Conservation (phyloP, 768 basidiomycete species). For the Leccinum subgranulosum region DNA sequence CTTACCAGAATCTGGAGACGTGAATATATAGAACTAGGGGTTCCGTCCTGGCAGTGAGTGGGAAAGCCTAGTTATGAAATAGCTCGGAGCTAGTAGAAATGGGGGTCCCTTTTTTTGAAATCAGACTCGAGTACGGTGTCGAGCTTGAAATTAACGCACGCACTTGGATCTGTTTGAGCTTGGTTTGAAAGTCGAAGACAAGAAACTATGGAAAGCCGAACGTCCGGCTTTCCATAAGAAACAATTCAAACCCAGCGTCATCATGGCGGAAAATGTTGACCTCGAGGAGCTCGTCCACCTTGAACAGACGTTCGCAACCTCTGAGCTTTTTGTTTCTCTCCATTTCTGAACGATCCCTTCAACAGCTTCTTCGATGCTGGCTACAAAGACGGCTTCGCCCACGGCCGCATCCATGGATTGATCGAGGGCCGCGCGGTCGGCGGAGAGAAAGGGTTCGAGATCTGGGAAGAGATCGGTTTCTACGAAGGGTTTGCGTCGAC, state of each 20-base stretch:
- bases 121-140: too few relatives aligned
- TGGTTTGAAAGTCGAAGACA: too few relatives aligned
- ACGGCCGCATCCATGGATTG: conserved; percentile 69
- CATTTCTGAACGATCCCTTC: neutral
- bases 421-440: conserved; percentile 92
- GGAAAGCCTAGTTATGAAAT: too few relatives aligned
- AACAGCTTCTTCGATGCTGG: conserved; percentile 68
- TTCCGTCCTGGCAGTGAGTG: neutral
- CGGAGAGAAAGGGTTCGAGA: conserved; percentile 86
- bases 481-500: conserved; percentile 82
- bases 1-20: neutral
- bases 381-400: conserved; percentile 61
- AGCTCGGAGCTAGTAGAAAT: too few relatives aligned
- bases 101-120: too few relatives aligned
- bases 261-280: conserved; percentile 1
- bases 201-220: too few relatives aligned
- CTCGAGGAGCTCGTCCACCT: conserved; percentile 60
- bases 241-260: too few relatives aligned
- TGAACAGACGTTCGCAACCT: conserved; percentile 54
- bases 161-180: too few relatives aligned
- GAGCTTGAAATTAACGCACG: too few relatives aligned
- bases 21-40: neutral
- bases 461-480: conserved; percentile 97
- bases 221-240: too few relatives aligned
- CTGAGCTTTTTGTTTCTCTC: neutral